Percentiles rank a stretch among this genome's conserved stretches.
Conservation (phyloP, 352 stramenopile species). For the Globisporangium perplexum region DNA sequence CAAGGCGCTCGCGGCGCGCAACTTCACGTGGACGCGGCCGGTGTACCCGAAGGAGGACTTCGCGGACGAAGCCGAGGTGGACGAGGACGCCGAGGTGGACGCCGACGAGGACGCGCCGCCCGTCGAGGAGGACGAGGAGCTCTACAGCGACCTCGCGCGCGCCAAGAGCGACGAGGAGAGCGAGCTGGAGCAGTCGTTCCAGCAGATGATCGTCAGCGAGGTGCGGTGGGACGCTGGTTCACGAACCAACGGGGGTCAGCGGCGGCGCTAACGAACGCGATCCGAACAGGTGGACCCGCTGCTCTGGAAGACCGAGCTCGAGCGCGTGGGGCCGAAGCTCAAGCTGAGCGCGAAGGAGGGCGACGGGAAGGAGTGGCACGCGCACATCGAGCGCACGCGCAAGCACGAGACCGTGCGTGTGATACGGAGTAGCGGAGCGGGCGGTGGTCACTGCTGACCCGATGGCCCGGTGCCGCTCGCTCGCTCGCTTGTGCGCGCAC, state of each 20-base stretch:
- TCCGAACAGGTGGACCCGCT: slow-evolving; percentile 45
- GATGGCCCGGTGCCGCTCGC: too few relatives aligned
- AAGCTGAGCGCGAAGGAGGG: slow-evolving; percentile 54
- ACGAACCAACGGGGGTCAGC: too few relatives aligned
- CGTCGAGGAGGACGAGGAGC: slow-evolving; percentile 20
- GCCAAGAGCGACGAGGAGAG: slow-evolving; percentile 36
- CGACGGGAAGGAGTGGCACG: slow-evolving; percentile 73
- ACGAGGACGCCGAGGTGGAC: slow-evolving; percentile 48
- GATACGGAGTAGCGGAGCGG: too few relatives aligned
- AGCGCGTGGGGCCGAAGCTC: slow-evolving; percentile 70
- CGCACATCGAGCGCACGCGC: slow-evolving; percentile 70
- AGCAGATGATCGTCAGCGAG: slow-evolving; percentile 83
- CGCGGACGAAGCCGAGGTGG: slow-evolving; percentile 53
- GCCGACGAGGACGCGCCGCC: slow-evolving; percentile 10
- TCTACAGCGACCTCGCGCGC: slow-evolving; percentile 53
- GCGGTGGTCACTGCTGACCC: too few relatives aligned
- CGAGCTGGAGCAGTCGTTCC: slow-evolving; percentile 66
- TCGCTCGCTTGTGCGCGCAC: not conserved
- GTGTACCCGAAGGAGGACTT: slow-evolving; percentile 74
- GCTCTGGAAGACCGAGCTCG: slow-evolving; percentile 81
- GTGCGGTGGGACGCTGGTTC: too few relatives aligned
- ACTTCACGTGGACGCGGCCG: slow-evolving; percentile 62
- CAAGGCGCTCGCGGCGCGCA: slow-evolving; percentile 54
- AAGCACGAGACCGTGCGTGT: slow-evolving; percentile 50
- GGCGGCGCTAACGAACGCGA: not conserved